These are phyloP conservation scores for Pseudogymnoascus sp. DNA, from an alignment of 2,329 filamentous ascomycete species.

Conservation along the genomic window DNA sequence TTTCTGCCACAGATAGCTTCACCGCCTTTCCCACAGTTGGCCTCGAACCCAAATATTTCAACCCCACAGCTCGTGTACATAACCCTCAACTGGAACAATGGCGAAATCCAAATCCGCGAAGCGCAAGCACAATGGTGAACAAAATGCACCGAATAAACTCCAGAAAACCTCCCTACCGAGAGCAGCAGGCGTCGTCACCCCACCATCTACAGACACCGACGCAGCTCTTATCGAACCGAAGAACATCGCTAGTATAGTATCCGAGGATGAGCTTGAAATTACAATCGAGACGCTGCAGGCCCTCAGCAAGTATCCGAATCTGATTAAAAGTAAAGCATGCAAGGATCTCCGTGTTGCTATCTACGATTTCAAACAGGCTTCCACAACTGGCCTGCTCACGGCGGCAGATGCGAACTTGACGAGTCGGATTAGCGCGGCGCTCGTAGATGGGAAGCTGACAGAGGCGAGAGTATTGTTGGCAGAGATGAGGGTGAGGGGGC, in stretches of 20 bases:
- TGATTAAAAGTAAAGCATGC: slow-evolving; percentile 62
- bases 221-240: slow-evolving; percentile 35
- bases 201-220: slow-evolving; percentile 45
- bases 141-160: neutral
- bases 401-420: slow-evolving; percentile 53
- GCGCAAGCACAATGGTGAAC: slow-evolving; percentile 1
- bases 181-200: slow-evolving; percentile 34
- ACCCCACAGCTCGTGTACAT: neutral
- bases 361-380: slow-evolving; percentile 60
- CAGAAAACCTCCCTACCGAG: neutral
- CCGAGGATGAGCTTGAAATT: slow-evolving; percentile 57
- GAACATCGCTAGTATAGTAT: slow-evolving; percentile 45
- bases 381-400: slow-evolving; percentile 55
- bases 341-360: slow-evolving; percentile 58
- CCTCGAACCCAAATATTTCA: neutral
- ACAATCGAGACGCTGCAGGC: slow-evolving; percentile 54
- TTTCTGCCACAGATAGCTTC: neutral
- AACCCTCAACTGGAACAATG: neutral
- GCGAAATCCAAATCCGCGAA: slow-evolving; percentile 6
- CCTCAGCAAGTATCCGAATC: slow-evolving; percentile 47
- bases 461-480: slow-evolving; percentile 58
- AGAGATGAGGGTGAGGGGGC: slow-evolving; percentile 59
- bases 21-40: neutral
- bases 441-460: slow-evolving; percentile 55
- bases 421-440: slow-evolving; percentile 54